A percentile compares a stretch with the other conserved stretches of the same genome.
Evolutionary conservation across 495 filamentous ascomycete species (phyloP).

Genomic region (Aspergillus leporis): DNA sequence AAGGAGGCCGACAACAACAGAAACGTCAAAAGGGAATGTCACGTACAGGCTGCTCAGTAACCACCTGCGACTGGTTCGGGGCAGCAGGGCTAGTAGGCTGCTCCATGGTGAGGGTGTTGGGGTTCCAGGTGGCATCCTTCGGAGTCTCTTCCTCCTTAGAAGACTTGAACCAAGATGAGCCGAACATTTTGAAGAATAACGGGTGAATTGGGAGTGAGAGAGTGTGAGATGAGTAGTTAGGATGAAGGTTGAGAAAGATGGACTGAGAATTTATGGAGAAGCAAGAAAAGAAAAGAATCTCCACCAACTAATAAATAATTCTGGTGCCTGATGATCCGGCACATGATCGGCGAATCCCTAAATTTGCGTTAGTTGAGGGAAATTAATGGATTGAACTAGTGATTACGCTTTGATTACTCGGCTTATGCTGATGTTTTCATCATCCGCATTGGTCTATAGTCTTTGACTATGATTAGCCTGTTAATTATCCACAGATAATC

Average conservation of each 20-base stretch:
- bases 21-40: neutral
- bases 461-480: too few relatives aligned
- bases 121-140: constrained; percentile 29
- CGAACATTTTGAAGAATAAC: constrained; percentile 32
- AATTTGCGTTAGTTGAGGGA: neutral
- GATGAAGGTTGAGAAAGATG: neutral
- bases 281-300: neutral
- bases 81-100: constrained; percentile 39
- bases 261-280: neutral
- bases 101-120: constrained; percentile 36
- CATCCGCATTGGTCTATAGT: too few relatives aligned
- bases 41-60: constrained; percentile 41
- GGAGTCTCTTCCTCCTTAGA: constrained; percentile 31
- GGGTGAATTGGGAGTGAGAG: neutral
- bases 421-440: too few relatives aligned
- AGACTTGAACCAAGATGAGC: constrained; percentile 39
- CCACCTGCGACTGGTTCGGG: constrained; percentile 27
- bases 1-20: neutral
- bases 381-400: neutral
- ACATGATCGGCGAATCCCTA: constrained; percentile 3
- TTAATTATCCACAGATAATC: too few relatives aligned
- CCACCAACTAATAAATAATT: neutral
- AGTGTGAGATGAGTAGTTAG: neutral
- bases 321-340: constrained; percentile 1
- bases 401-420: neutral